These are phyloP conservation scores for Epichloe gansuensis DNA, from an alignment of 2,329 filamentous ascomycete genomes.

Conservation along the genomic window DNA sequence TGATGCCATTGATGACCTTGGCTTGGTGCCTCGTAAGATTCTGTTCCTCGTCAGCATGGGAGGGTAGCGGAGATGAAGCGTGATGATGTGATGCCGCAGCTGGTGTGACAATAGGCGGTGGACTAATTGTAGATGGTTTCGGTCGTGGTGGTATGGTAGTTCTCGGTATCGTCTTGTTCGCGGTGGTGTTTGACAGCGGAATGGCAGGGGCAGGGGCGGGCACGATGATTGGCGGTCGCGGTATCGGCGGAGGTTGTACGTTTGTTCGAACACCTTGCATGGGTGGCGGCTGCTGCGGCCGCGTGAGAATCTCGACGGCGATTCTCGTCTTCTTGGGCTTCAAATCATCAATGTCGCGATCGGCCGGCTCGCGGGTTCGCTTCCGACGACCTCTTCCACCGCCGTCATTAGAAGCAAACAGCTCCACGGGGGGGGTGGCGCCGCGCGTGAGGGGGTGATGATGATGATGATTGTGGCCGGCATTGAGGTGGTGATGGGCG, in stretches of 20 bases:
- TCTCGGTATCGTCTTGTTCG: background rate
- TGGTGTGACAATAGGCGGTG: constrained; percentile 3
- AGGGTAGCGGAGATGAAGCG: background rate
- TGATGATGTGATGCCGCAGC: constrained; percentile 5
- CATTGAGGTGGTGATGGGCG: constrained; percentile 15
- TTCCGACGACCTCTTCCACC: constrained; percentile 31
- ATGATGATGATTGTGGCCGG: constrained; percentile 10
- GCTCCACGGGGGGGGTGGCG: background rate
- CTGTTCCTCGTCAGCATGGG: constrained; percentile 15
- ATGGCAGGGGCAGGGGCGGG: constrained; percentile 4
- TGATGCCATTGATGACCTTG: constrained; percentile 48
- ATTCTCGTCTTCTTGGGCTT: constrained; percentile 38
- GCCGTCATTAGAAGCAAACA: constrained; percentile 18
- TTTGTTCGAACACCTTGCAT: constrained; percentile 13
- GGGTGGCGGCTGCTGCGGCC: constrained; percentile 13
- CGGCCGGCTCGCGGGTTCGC: constrained; percentile 31
- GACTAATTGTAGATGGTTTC: background rate
- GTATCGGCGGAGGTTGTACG: constrained; percentile 15
- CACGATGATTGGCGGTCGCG: constrained; percentile 13
- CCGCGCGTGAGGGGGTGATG: constrained; percentile 13
- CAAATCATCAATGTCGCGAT: constrained; percentile 31
- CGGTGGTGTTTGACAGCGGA: constrained; percentile 5
- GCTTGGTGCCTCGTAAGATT: constrained; percentile 37
- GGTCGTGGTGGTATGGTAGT: background rate
- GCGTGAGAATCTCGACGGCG: constrained; percentile 37